Base-by-base conservation (phyloP, 2,329 filamentous ascomycete species). In the Alternaria novae-zelandiae region DNA sequence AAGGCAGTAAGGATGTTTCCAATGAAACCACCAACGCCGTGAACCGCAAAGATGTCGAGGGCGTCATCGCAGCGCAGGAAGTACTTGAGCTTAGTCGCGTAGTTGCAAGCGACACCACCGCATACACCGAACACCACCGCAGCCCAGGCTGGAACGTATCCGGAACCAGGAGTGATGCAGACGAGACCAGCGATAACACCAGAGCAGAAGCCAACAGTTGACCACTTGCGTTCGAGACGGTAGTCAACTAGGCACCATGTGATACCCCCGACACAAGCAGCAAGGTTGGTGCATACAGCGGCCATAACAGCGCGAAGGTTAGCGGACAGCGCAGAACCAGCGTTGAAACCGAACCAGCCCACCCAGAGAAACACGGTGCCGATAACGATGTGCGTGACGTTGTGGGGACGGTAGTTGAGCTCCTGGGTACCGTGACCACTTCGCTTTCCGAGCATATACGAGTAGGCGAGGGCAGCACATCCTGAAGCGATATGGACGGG, bases 291-390 rank as follows among this genome's bases (percentile, higher is more conserved):
- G 46, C 95, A 92, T 2, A 95, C 86, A 11, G 91, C 91, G 47
- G 94, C 94, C 90, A 97, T 93, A 72, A 97, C 87, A 47, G 92
- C 92, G 53, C 94, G 90, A 75, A 97, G 81, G 79, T 96, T 96
- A 55, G 93, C 93, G 53, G 89, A 86, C 59, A 96, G 84, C 13
- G 93, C 93, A 15, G 91, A 94, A 68, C 93, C 93, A 54, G 92
- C 93, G 74, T 97, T 97, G 88, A 97, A 97, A 51, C 94, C 94
- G 75, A 97, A 96, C 94, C 93, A 97, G 57, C 94, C 94, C 15
- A 97, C 91, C 93, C 94, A 97, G 15, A 97, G 89, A 82, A 97
- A 97, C 50, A 97, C 93, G 4, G 94, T 97, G 28, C 94, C 94
- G 59, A 96, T 91, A 56, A 97, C 93, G 70, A 97, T 94, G 79